Conservation (phyloP, 2,329 filamentous ascomycete genomes). For the Apiospora pterosperma region DNA sequence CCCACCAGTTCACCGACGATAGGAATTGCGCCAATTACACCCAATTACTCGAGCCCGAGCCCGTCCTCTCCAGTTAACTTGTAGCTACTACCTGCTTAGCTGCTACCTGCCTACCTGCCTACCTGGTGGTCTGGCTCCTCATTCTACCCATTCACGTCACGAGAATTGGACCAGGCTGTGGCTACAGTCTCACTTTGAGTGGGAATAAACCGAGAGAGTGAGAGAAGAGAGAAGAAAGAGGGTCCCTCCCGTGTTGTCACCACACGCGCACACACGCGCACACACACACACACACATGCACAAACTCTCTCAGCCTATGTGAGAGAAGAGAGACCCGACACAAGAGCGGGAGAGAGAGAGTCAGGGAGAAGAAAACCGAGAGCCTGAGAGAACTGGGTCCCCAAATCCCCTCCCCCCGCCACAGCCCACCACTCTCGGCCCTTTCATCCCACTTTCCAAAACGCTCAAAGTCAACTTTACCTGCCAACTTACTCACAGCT, state of each 20-base stretch:
- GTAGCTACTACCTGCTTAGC: neutral
- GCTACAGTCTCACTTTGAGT: neutral
- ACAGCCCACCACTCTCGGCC: constrained; percentile 1
- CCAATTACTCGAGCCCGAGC: neutral
- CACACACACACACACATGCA: neutral
- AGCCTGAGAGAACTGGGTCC: neutral
- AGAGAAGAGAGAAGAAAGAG: neutral
- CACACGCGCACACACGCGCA: neutral
- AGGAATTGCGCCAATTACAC: neutral
- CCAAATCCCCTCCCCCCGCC: neutral
- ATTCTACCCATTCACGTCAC: neutral
- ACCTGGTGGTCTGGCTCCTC: neutral
- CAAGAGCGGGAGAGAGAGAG: neutral
- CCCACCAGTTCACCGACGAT: constrained; percentile 3
- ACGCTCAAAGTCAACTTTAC: constrained; percentile 4
- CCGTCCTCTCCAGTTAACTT: neutral
- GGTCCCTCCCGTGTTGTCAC: neutral
- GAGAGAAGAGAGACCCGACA: neutral
- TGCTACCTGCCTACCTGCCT: neutral
- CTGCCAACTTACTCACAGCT: constrained; percentile 2
- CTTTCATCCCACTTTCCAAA: constrained; percentile 8
- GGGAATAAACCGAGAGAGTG: neutral
- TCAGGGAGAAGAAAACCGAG: neutral
- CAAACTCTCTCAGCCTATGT: neutral
- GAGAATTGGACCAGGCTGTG: neutral